These are phyloP conservation scores for Purshia tridentata DNA, from an alignment of 306 rosid genomes.

Conservation along the genomic window DNA sequence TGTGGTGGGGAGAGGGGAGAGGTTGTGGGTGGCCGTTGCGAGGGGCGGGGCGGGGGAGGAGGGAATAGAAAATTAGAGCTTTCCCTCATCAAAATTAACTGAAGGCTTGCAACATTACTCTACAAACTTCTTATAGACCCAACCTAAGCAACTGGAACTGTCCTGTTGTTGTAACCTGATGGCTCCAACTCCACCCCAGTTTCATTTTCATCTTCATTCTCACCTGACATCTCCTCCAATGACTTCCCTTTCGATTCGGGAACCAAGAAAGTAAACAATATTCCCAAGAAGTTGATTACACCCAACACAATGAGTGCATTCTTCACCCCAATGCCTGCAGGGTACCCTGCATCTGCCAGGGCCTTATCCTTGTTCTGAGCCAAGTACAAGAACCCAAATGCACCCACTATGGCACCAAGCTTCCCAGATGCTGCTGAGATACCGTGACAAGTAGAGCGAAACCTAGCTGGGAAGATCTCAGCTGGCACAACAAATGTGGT, in stretches of 20 bases:
- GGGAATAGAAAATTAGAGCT: not conserved
- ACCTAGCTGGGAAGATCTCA: conserved; percentile 72
- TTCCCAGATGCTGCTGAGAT: conserved; percentile 72
- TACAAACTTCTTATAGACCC: conserved; percentile 1
- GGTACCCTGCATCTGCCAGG: conserved; percentile 70
- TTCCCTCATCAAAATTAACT: not conserved
- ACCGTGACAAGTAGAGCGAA: conserved; percentile 73
- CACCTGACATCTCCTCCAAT: conserved; percentile 75
- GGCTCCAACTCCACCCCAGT: conserved; percentile 27
- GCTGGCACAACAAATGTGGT: conserved; percentile 82
- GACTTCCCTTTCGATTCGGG: conserved; percentile 75
- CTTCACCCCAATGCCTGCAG: conserved; percentile 64
- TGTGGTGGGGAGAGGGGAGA: too few relatives aligned
- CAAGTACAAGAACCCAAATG: conserved; percentile 73
- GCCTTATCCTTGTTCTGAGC: conserved; percentile 57
- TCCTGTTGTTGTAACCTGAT: conserved; percentile 27
- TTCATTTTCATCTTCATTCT: conserved; percentile 48
- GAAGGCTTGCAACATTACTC: not conserved
- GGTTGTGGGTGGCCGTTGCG: too few relatives aligned
- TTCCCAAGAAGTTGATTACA: conserved; percentile 51
- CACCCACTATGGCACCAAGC: conserved; percentile 74
- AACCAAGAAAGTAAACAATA: conserved; percentile 59
- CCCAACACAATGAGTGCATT: conserved; percentile 53
- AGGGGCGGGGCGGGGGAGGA: too few relatives aligned
- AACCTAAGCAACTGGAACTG: conserved; percentile 45